A percentile compares a stretch with the other conserved stretches of the same genome.
Evolutionary conservation across 2,329 filamentous ascomycete genomes (phyloP).

Genomic region (Claviceps spartinae): DNA sequence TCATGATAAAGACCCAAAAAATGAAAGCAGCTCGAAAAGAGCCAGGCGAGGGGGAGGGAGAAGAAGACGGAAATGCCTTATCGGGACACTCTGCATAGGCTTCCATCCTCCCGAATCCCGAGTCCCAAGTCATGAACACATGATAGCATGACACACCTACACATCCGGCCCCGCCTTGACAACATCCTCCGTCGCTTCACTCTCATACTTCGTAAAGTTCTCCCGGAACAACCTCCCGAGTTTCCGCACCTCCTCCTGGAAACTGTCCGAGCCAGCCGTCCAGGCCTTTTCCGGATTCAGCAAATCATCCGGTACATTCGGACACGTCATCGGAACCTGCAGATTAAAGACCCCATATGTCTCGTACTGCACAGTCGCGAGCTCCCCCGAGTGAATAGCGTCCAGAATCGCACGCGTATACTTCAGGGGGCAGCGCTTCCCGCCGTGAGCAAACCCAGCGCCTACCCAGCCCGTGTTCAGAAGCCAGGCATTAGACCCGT

Average conservation of each 20-base stretch:
- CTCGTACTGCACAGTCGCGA: constrained; percentile 87
- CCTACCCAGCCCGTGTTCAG: constrained; percentile 98
- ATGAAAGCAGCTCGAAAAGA: too few species aligned
- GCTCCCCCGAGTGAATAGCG: constrained; percentile 92
- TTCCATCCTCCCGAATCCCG: too few species aligned
- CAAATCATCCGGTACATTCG: constrained; percentile 77
- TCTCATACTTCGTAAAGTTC: constrained; percentile 94
- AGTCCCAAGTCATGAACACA: too few species aligned
- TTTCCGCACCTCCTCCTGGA: constrained; percentile 80
- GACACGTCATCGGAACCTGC: constrained; percentile 82
- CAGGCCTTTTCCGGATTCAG: constrained; percentile 91
- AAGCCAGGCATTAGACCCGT: constrained; percentile 95
- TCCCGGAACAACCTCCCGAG: constrained; percentile 80
- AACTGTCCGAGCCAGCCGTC: constrained; percentile 70
- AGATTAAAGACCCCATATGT: constrained; percentile 95
- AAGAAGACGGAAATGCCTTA: too few species aligned
- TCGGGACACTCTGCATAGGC: too few species aligned
- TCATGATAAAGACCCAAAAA: too few species aligned
- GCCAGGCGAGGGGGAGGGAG: too few species aligned
- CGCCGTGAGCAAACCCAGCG: constrained; percentile 77
- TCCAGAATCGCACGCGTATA: constrained; percentile 98
- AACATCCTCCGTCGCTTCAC: constrained; percentile 68
- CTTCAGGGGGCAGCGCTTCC: constrained; percentile 94
- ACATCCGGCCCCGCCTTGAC: constrained; percentile 48
- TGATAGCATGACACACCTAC: constrained; percentile 10